Evolutionary conservation across 2,329 filamentous ascomycete species (phyloP).

Genomic region (Helminthosporium solani): DNA sequence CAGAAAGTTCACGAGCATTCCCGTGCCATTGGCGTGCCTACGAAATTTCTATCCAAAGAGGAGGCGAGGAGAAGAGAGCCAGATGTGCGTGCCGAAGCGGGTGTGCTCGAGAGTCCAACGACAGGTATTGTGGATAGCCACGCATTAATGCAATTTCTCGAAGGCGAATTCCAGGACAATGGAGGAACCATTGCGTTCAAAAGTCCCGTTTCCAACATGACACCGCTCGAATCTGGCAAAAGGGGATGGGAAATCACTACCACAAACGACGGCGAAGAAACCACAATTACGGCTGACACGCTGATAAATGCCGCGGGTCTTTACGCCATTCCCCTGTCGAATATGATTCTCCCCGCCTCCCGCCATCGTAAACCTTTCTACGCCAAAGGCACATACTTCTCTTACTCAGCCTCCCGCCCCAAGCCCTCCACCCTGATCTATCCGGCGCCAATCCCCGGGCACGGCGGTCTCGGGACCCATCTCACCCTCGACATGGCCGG

Average conservation of each 20-base stretch:
- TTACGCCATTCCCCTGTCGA: constrained; percentile 72
- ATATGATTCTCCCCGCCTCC: constrained; percentile 68
- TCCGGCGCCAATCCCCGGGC: constrained; percentile 78
- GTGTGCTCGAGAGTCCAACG: constrained; percentile 77
- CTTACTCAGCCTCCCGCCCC: constrained; percentile 68
- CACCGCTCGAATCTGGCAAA: constrained; percentile 54
- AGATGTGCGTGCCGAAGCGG: constrained; percentile 68
- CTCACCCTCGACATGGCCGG: constrained; percentile 86
- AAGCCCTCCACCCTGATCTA: constrained; percentile 76
- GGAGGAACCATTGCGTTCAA: constrained; percentile 74
- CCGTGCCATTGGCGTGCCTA: constrained; percentile 63
- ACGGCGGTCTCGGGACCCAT: constrained; percentile 86
- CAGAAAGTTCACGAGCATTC: constrained; percentile 58
- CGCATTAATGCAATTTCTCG: constrained; percentile 75
- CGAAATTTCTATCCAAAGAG: constrained; percentile 63
- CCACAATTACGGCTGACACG: constrained; percentile 69
- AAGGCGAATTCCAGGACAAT: constrained; percentile 71
- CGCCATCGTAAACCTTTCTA: constrained; percentile 67
- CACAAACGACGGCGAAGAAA: constrained; percentile 46
- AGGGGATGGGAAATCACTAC: constrained; percentile 70
- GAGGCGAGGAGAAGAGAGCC: constrained; percentile 71
- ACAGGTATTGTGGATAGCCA: constrained; percentile 94
- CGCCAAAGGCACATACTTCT: constrained; percentile 95
- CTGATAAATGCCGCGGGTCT: constrained; percentile 86
- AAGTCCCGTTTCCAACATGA: constrained; percentile 64